Base-by-base conservation (phyloP, 1,284 basidiomycete genomes). In the Puccinia hordei region DNA sequence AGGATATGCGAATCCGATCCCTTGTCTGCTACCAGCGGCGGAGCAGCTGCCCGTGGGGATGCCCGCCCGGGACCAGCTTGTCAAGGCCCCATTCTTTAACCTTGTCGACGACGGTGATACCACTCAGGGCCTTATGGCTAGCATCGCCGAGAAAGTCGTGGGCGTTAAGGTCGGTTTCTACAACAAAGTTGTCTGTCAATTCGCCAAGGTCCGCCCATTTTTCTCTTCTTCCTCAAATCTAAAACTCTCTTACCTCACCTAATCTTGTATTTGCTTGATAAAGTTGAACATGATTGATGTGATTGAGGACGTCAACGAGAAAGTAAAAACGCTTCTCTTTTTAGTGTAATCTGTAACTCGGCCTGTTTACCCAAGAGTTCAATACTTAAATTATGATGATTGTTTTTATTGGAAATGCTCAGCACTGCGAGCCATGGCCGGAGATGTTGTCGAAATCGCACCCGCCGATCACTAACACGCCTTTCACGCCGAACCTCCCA, bases 401-500 rank as follows among this genome's bases (percentile, higher is more conserved):
- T 73, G 71, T n/a, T n/a, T n/a, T n/a, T n/a, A 57, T 59, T 49
- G 12, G 33, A 24, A 73, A 81, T 53, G 55, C 72, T 44, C 41
- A 82, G 83, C 94, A 95, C 84, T 91, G 94, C 61, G 88, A 90
- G 81, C 90, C 90, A 6, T 96, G 94, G 94, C 91, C 90, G 0
- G 89, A 92, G 83, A 94, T 96, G 92, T 88, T 94, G 81, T 87
- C 87, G 24, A 89, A 87, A 71, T 92, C 92, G 22, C 88, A 90
- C 69, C 93, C 93, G 55, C 92, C 92, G 0, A 89, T 94, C 80
- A 87, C 88, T 5, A 91, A 91, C 80, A 91, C 91, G 0, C 92
- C 92, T 0, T 88, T 95, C 82, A 90, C 89, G 22, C 92, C 93
- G 0, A 95, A 93, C 86, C 90, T 94, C 88, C 92, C 93, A 85